Percentiles rank a stretch among this genome's conserved stretches.
phyloP scores from a whole-genome alignment of 192 early-diverging fungal genomes.

The Coemansia pectinata region DNA sequence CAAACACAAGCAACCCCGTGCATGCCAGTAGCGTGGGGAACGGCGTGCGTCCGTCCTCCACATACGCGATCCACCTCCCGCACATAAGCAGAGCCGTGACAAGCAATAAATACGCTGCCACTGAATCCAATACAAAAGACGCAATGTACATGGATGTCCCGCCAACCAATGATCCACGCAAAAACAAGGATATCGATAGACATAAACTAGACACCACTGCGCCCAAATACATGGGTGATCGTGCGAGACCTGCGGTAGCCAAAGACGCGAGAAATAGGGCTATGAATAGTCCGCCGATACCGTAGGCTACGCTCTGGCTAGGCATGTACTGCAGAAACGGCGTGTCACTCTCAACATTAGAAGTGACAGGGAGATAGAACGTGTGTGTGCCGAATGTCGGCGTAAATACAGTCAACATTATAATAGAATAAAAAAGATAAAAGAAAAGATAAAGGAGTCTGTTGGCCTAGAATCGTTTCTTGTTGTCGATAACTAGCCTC shows the following conservation, averaged over 20 bases:
- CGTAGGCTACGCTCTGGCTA: slow-evolving; percentile 22
- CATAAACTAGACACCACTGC: slow-evolving; percentile 9
- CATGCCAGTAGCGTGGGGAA: background rate
- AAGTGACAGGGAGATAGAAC: slow-evolving; percentile 9
- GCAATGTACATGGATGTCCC: slow-evolving; percentile 18
- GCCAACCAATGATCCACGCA: slow-evolving; percentile 20
- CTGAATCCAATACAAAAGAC: slow-evolving; percentile 18
- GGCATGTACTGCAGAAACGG: slow-evolving; percentile 33
- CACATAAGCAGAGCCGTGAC: slow-evolving; percentile 10
- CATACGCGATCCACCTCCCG: slow-evolving; percentile 18
- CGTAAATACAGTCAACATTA: slow-evolving; percentile 14
- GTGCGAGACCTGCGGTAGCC: background rate
- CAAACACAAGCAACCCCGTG: background rate
- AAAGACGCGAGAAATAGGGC: slow-evolving; percentile 16
- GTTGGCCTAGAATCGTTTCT: background rate
- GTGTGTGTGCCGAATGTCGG: slow-evolving; percentile 3
- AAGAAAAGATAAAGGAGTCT: background rate
- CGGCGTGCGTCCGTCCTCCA: slow-evolving; percentile 1
- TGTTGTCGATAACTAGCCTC: background rate
- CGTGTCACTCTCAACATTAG: slow-evolving; percentile 11
- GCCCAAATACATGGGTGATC: background rate
- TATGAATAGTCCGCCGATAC: slow-evolving; percentile 30
- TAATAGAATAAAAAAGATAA: background rate
- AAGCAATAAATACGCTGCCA: slow-evolving; percentile 17
- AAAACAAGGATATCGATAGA: slow-evolving; percentile 27